Evolutionary conservation across 106 monocot species (phyloP), one percentile per base, ranked within the genome.

Genomic region (Dendrobium officinale): DNA sequence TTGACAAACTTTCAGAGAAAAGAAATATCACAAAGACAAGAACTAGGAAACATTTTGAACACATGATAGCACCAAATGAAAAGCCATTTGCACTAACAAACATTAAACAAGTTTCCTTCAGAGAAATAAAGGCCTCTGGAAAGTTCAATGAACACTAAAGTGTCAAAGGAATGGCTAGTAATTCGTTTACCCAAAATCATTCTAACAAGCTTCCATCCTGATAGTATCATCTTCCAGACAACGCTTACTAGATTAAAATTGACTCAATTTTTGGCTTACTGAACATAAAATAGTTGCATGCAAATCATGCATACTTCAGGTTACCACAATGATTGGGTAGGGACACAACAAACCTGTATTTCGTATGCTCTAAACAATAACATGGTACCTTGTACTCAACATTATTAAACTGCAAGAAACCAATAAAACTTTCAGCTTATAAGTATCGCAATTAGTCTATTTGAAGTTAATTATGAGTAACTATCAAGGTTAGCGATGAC

Each of bases 31-130:
- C 24, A 70, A 70, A 13, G 15, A 16, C 70, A 15, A 37, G 37
- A 37, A 70, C 61, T 70, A 37, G 16, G 70, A 70, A 33, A 70
- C 70, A 40, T 70, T 37, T 13, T 70, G 37, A 70, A 70, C 70
- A 70, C 11, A 70, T 70, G 70, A 15, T 40, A 70, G 70, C 6
- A 70, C 24, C 16, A 70, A 70, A 70, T n/a, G 56, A 7, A 0
- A 56, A 56, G 13, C 13, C 56, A 56, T 17, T 15, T 3, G 56
- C 18, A 0, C 0, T 56, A 56, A 18, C 4, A 0, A 56, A 15
- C 22, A 67, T 10, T 67, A 67, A 67, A 67, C 26, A 26, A 67
- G 27, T 67, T 67, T 67, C 8, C 6, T 67, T 67, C 6, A 67
- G 9, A 27, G 66, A 24, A 26, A 27, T 9, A 9, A 27, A 67